Percentiles rank a stretch among this genome's conserved stretches.
Conservation (phyloP, 2,329 filamentous ascomycete genomes). For the Bertia moriformis region DNA sequence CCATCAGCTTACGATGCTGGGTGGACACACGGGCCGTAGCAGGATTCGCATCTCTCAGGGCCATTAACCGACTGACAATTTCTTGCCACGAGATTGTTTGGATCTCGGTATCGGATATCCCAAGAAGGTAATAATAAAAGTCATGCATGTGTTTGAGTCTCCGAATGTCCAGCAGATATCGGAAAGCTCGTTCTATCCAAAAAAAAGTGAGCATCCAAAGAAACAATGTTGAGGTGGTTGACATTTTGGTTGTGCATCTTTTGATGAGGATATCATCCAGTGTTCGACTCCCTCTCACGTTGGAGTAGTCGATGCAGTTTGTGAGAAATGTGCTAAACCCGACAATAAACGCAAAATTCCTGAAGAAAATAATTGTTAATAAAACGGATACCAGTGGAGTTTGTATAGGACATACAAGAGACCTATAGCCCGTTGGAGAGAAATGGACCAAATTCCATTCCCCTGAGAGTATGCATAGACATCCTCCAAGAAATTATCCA, state of each 20-base stretch:
- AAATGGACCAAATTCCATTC: conserved; percentile 56
- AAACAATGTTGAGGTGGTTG: conserved; percentile 37
- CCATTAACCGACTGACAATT: conserved; percentile 55
- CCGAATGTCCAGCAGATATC: conserved; percentile 40
- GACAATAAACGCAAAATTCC: conserved; percentile 52
- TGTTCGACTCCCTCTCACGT: conserved; percentile 36
- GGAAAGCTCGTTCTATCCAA: conserved; percentile 45
- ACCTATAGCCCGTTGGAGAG: conserved; percentile 39
- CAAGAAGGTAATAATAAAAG: conserved; percentile 55
- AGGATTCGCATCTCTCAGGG: conserved; percentile 54
- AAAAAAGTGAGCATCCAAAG: conserved; percentile 54
- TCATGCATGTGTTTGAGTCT: conserved; percentile 50
- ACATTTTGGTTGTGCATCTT: conserved; percentile 48
- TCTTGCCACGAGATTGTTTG: conserved; percentile 65
- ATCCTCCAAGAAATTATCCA: conserved; percentile 55
- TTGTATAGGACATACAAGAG: conserved; percentile 39
- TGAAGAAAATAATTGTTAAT: conserved; percentile 14
- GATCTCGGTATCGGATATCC: conserved; percentile 55
- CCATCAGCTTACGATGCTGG: conserved; percentile 46
- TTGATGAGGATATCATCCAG: conserved; percentile 36
- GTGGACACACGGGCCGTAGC: conserved; percentile 48
- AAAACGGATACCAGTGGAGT: conserved; percentile 3
- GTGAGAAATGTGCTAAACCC: conserved; percentile 54
- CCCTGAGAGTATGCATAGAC: conserved; percentile 56
- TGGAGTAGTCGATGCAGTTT: conserved; percentile 53